Evolutionary conservation across 2,329 filamentous ascomycete genomes (phyloP).

Genomic region (Thielaviopsis musarum): DNA sequence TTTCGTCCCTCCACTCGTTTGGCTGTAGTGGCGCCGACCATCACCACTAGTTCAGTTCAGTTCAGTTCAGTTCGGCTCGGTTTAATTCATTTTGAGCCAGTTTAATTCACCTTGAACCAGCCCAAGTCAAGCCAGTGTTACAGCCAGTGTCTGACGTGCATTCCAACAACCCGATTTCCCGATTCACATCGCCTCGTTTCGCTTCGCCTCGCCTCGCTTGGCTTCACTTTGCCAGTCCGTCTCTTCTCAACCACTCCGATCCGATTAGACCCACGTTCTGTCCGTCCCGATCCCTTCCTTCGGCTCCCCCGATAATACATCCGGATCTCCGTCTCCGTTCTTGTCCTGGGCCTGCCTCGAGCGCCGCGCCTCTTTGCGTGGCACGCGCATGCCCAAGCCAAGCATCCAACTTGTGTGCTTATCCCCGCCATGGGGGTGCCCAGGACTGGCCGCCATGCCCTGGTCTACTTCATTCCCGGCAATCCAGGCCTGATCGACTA

Average conservation of each 20-base stretch:
- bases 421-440: slow-evolving; percentile 17
- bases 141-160: background rate
- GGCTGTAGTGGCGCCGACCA: too few relatives aligned
- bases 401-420: background rate
- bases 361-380: slow-evolving; percentile 10
- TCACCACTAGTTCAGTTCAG: too few relatives aligned
- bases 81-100: too few relatives aligned
- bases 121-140: background rate
- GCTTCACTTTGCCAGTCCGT: background rate
- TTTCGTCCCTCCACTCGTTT: too few relatives aligned
- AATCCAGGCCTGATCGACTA: slow-evolving; percentile 64
- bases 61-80: too few relatives aligned
- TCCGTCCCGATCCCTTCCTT: background rate
- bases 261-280: slow-evolving; percentile 3
- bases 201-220: background rate
- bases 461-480: slow-evolving; percentile 59
- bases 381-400: slow-evolving; percentile 7
- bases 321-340: background rate
- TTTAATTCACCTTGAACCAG: background rate
- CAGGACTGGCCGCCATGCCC: slow-evolving; percentile 19
- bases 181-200: background rate
- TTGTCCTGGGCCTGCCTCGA: background rate
- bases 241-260: background rate
- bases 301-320: background rate
- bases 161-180: background rate